These are phyloP conservation scores for Oleoguttula mirabilis DNA, from an alignment of 495 filamentous ascomycete genomes.

Conservation along the genomic window DNA sequence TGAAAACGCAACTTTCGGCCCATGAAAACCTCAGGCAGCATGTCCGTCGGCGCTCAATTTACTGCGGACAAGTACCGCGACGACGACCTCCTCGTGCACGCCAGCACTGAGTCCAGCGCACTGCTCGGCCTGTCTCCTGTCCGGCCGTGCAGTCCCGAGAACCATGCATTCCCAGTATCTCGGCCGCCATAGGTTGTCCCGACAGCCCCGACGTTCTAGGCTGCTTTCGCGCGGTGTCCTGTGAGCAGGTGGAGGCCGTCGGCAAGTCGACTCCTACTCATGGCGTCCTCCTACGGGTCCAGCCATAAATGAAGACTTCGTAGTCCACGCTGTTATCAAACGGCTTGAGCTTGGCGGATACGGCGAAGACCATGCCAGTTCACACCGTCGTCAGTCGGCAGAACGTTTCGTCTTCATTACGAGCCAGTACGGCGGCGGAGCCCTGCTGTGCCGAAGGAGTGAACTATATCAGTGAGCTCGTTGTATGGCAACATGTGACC, in stretches of 20 bases:
- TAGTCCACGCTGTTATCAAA: constrained; percentile 31
- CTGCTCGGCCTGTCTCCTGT: background rate
- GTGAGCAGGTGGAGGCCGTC: constrained; percentile 27
- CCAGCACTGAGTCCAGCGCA: constrained; percentile 61
- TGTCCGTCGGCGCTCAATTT: constrained; percentile 62
- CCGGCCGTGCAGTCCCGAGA: constrained; percentile 25
- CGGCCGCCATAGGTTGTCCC: constrained; percentile 21
- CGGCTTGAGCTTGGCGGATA: constrained; percentile 18
- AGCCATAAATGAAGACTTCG: constrained; percentile 40
- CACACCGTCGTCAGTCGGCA: too few species aligned
- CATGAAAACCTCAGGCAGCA: constrained; percentile 60
- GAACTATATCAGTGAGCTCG: too few species aligned
- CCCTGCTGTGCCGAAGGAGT: too few species aligned
- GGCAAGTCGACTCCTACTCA: constrained; percentile 53
- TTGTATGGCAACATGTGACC: too few species aligned
- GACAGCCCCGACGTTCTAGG: constrained; percentile 11
- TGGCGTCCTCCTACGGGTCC: background rate
- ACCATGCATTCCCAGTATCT: constrained; percentile 3
- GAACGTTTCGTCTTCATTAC: too few species aligned
- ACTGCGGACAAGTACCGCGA: constrained; percentile 54
- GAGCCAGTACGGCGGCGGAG: too few species aligned
- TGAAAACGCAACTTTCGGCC: too few species aligned
- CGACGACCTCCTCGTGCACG: constrained; percentile 56
- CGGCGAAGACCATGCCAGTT: too few species aligned
- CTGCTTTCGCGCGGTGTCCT: constrained; percentile 28